phyloP scores from a whole-genome alignment of 306 rosid genomes.

The Medicago lupulina region DNA sequence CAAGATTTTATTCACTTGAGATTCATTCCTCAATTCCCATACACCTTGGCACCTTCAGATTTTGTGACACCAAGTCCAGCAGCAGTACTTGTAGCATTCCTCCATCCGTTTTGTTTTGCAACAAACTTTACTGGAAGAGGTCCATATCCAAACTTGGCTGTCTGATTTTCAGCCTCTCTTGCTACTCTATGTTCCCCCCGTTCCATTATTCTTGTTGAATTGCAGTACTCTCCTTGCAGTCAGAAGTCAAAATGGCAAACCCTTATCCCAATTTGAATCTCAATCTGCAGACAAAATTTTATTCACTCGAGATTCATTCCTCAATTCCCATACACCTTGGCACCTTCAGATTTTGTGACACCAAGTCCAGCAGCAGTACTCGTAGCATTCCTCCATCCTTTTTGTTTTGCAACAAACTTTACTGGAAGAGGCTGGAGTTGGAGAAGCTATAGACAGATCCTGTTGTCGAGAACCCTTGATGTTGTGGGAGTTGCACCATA shows the following conservation, averaged over 20 bases:
- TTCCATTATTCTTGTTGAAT: not conserved
- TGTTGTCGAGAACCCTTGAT: not conserved
- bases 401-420: not conserved
- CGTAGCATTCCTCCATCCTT: not conserved
- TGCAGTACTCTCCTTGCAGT: not conserved
- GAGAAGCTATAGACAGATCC: not conserved
- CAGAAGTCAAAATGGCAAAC: not conserved
- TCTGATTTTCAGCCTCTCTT: not conserved
- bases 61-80: not conserved
- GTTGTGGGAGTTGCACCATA: not conserved
- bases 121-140: not conserved
- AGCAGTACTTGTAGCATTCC: not conserved
- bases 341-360: not conserved
- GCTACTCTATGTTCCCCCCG: not conserved
- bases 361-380: not conserved
- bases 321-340: not conserved
- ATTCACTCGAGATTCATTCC: not conserved
- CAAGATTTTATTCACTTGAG: not conserved
- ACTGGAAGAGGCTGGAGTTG: not conserved
- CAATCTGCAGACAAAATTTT: not conserved
- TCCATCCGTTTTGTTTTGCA: not conserved
- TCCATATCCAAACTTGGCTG: not conserved
- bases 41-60: not conserved
- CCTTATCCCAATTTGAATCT: not conserved
- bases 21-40: not conserved